phyloP scores from a whole-genome alignment of 2,329 filamentous ascomycete genomes.

The Cladobotryum mycophilum region DNA sequence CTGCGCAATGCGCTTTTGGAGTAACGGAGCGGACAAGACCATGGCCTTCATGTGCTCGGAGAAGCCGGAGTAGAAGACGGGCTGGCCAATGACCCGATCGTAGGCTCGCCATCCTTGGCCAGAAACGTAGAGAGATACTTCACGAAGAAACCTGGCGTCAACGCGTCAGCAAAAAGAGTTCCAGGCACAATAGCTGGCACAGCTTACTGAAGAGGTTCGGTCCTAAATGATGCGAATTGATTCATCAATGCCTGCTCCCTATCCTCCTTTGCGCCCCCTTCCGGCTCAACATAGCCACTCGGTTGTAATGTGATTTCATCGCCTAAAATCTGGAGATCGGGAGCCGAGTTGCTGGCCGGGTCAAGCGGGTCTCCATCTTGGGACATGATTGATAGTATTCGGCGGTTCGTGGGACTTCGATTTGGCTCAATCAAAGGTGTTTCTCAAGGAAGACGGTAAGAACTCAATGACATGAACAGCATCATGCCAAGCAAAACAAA shows the following conservation, averaged over 20 bases:
- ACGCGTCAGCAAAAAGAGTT: conserved; percentile 11
- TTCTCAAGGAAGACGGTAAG: not conserved
- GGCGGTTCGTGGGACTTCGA: not conserved
- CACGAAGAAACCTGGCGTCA: conserved; percentile 71
- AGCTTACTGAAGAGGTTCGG: conserved; percentile 54
- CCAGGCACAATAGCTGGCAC: conserved; percentile 1
- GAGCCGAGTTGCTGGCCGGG: conserved; percentile 44
- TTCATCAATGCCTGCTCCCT: conserved; percentile 68
- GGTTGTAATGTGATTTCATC: conserved; percentile 70
- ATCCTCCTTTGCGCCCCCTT: conserved; percentile 38
- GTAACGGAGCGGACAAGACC: conserved; percentile 68
- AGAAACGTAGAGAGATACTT: conserved; percentile 87
- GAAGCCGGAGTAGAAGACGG: conserved; percentile 89
- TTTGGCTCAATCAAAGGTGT: not conserved
- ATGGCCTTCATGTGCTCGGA: conserved; percentile 79
- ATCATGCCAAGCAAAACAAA: conserved; percentile 1
- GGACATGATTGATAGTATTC: conserved; percentile 21
- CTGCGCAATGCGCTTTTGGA: conserved; percentile 68
- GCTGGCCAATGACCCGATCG: conserved; percentile 82
- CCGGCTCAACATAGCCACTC: conserved; percentile 56
- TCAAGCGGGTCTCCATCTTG: conserved; percentile 24
- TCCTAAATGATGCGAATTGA: conserved; percentile 81
- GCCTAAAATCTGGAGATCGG: conserved; percentile 72
- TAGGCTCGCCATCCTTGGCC: conserved; percentile 95
- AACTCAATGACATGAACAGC: not conserved